phyloP scores from a whole-genome alignment of 106 monocot species.

The Phalaenopsis aphrodite region DNA sequence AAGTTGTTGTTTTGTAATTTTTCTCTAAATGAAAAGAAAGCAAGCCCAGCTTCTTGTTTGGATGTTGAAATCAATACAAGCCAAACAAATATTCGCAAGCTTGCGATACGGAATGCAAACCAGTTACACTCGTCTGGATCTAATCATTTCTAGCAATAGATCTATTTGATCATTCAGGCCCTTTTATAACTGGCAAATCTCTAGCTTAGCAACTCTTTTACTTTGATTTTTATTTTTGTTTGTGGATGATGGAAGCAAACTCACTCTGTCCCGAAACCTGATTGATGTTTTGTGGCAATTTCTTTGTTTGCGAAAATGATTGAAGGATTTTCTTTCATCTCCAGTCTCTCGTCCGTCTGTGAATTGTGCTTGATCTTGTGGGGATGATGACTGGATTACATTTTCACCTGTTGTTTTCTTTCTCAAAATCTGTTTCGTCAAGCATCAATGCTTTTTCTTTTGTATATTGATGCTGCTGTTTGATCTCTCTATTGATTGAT shows the following conservation, averaged over 20 bases:
- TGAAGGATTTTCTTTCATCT: background rate
- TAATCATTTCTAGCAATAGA: background rate
- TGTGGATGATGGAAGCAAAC: background rate
- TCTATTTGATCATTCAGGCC: background rate
- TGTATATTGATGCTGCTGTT: too few relatives aligned
- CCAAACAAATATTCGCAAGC: background rate
- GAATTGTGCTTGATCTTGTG: background rate
- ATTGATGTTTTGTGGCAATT: background rate
- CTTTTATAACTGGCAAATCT: background rate
- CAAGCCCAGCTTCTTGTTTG: slow-evolving; percentile 3
- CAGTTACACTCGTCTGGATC: slow-evolving; percentile 1
- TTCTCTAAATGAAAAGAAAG: background rate
- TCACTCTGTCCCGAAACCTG: background rate
- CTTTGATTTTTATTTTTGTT: background rate
- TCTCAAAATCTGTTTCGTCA: too few relatives aligned
- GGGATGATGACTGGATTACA: background rate
- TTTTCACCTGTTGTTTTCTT: too few relatives aligned
- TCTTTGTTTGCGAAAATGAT: background rate
- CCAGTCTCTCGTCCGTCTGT: background rate
- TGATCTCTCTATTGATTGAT: too few relatives aligned
- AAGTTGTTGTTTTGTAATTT: background rate
- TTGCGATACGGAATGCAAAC: background rate
- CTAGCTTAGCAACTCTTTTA: background rate
- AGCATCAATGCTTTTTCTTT: too few relatives aligned
- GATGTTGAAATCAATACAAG: background rate